These are phyloP conservation scores for Neltuma alba DNA, from an alignment of 306 rosid genomes.

Conservation along the genomic window DNA sequence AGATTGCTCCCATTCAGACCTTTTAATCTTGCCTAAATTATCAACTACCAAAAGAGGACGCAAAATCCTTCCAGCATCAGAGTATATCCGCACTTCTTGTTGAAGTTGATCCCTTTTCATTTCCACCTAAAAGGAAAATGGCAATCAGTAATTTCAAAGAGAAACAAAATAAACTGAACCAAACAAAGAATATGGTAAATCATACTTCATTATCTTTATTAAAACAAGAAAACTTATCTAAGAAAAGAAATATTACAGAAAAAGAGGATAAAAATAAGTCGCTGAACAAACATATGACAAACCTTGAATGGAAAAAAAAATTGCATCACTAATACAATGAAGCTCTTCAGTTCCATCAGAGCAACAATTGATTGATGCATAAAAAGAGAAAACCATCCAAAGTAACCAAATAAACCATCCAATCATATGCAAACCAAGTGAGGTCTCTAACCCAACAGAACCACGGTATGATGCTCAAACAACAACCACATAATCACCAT, in stretches of 20 bases:
- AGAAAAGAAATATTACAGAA: neutral
- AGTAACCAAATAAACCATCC: constrained; percentile 4
- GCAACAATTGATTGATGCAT: constrained; percentile 14
- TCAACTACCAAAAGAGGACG: constrained; percentile 90
- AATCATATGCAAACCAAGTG: neutral
- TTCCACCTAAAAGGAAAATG: constrained; percentile 66
- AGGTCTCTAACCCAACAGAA: constrained; percentile 20
- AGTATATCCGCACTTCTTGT: constrained; percentile 78
- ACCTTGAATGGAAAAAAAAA: neutral
- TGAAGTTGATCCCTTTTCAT: constrained; percentile 77
- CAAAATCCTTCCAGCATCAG: constrained; percentile 93
- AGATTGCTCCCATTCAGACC: constrained; percentile 50
- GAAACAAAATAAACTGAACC: neutral
- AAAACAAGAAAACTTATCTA: neutral
- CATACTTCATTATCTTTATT: neutral
- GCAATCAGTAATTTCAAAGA: constrained; percentile 17
- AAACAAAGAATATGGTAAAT: constrained; percentile 24
- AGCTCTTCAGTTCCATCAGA: neutral
- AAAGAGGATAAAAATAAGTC: neutral
- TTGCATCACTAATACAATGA: neutral
- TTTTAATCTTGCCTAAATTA: constrained; percentile 63
- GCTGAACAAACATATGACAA: neutral
- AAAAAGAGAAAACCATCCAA: constrained; percentile 9
- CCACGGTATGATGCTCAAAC: constrained; percentile 3
- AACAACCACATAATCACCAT: constrained; percentile 19